Conservation (phyloP, 2,329 filamentous ascomycete genomes). For the Diaporthe humulicola region DNA sequence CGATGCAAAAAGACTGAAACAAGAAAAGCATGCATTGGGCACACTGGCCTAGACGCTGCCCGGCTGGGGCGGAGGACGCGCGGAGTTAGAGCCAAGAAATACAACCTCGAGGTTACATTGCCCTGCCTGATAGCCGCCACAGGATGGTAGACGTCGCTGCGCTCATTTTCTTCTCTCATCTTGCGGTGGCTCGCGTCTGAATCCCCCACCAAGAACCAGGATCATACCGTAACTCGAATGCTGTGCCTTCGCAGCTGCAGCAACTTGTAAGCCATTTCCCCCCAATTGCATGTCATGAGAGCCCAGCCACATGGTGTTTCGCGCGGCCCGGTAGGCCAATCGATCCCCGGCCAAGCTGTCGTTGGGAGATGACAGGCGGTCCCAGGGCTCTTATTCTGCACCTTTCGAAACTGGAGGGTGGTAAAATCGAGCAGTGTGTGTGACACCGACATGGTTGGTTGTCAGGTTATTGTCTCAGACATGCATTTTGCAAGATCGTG, state of each 20-base stretch:
- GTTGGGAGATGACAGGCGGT: background rate
- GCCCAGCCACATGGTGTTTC: background rate
- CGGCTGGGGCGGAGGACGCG: no score
- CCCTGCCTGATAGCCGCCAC: background rate
- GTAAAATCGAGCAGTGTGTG: background rate
- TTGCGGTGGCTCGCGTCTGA: background rate
- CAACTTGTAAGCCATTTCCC: background rate
- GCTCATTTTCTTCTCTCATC: background rate
- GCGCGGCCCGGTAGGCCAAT: background rate
- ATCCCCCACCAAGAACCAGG: background rate
- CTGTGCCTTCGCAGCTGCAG: background rate
- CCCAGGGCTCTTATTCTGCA: background rate
- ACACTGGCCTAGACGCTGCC: background rate
- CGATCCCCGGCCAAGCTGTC: fast-evolving
- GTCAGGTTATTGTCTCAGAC: background rate
- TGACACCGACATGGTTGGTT: slow-evolving; percentile 2
- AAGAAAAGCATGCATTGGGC: background rate
- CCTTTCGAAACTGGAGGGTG: background rate
- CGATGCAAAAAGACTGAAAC: background rate
- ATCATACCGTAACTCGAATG: background rate
- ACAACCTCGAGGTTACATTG: background rate
- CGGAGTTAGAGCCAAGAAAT: background rate
- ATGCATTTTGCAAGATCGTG: background rate
- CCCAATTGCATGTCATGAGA: background rate
- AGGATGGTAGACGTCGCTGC: background rate